Conservation (phyloP, 2,329 filamentous ascomycete genomes). For the Stagonosporopsis rhizophila region DNA sequence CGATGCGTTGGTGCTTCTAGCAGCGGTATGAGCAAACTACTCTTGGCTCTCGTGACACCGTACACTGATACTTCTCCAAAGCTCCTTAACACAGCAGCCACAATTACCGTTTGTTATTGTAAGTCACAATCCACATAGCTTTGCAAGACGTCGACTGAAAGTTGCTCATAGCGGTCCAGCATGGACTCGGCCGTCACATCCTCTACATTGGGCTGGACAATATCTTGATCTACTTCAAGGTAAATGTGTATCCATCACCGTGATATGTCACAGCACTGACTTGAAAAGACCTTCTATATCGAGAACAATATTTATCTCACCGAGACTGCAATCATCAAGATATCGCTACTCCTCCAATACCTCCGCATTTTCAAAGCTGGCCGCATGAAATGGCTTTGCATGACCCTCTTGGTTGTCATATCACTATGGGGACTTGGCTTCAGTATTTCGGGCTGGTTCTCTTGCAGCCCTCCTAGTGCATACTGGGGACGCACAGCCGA, state of each 20-base stretch:
- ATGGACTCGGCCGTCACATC: slow-evolving; percentile 46
- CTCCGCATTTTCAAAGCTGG: slow-evolving; percentile 47
- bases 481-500: slow-evolving; percentile 32
- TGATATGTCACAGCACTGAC: neutral
- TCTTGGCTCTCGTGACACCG: too few relatives aligned
- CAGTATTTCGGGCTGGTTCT: slow-evolving; percentile 41
- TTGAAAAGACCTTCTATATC: slow-evolving; percentile 37
- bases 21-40: slow-evolving; percentile 32
- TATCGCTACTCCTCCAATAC: slow-evolving; percentile 47
- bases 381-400: slow-evolving; percentile 37
- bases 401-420: slow-evolving; percentile 32
- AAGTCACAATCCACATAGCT: slow-evolving; percentile 1
- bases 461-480: slow-evolving; percentile 36
- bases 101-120: slow-evolving; percentile 34
- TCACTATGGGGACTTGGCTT: slow-evolving; percentile 42
- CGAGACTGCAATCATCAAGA: slow-evolving; percentile 44
- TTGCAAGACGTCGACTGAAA: slow-evolving; percentile 8
- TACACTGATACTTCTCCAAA: slow-evolving; percentile 17
- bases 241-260: slow-evolving; percentile 4
- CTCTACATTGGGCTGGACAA: slow-evolving; percentile 29
- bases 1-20: slow-evolving; percentile 42
- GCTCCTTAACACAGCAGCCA: slow-evolving; percentile 37
- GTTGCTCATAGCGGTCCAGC: slow-evolving; percentile 30
- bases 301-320: slow-evolving; percentile 40
- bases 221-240: slow-evolving; percentile 26